Percentiles rank a stretch among this genome's conserved stretches.
phyloP scores from a whole-genome alignment of 2,329 filamentous ascomycete species.

The Penicillium psychrosexuale region DNA sequence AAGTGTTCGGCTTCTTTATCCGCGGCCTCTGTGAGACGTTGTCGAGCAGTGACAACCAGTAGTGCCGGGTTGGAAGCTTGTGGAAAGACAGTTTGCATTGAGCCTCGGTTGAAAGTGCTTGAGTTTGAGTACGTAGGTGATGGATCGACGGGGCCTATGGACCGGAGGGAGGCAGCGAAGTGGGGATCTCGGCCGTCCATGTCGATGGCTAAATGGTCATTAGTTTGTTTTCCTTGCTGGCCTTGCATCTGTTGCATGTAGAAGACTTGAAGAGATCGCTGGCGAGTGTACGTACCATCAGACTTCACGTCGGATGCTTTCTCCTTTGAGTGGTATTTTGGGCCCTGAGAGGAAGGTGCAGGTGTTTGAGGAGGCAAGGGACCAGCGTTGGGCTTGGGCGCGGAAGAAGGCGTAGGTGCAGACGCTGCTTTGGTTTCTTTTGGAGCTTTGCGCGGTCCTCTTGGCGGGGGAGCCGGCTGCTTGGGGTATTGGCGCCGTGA shows the following conservation, averaged over 20 bases:
- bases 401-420: conserved; percentile 29
- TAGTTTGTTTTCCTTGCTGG: conserved; percentile 1
- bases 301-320: conserved; percentile 33
- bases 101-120: conserved; percentile 47
- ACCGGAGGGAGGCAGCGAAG: conserved; percentile 77
- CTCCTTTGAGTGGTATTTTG: conserved; percentile 37
- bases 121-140: conserved; percentile 56
- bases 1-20: conserved; percentile 55
- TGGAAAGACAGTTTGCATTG: conserved; percentile 38
- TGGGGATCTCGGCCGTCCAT: conserved; percentile 60
- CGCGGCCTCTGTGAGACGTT: conserved; percentile 51
- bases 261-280: not conserved
- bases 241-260: not conserved
- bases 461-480: conserved; percentile 38
- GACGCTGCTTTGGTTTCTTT: conserved; percentile 32
- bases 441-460: conserved; percentile 27
- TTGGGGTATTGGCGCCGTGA: conserved; percentile 57
- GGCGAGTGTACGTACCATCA: conserved; percentile 28
- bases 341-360: conserved; percentile 20
- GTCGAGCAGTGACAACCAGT: conserved; percentile 51
- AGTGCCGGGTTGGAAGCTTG: conserved; percentile 53
- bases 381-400: not conserved
- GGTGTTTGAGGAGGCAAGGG: conserved; percentile 8
- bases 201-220: conserved; percentile 49
- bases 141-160: conserved; percentile 57